phyloP scores from a whole-genome alignment of 2,329 filamentous ascomycete genomes.

The Apiospora saccharicola region DNA sequence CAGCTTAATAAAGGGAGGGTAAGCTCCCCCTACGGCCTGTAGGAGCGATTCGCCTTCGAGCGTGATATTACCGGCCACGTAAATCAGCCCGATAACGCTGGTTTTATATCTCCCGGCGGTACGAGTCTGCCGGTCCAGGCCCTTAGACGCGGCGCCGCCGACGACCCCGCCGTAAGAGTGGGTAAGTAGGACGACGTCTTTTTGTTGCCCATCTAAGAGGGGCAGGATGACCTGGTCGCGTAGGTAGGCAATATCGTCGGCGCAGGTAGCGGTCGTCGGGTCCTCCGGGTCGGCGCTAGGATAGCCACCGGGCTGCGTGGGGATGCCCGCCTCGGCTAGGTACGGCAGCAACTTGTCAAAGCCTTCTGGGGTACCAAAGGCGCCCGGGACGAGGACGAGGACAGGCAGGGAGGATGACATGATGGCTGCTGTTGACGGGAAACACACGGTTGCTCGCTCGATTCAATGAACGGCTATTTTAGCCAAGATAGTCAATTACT shows the following conservation, averaged over 20 bases:
- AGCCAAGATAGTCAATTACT: not conserved
- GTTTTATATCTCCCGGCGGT: constrained; percentile 24
- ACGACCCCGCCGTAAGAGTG: constrained; percentile 40
- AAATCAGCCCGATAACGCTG: constrained; percentile 33
- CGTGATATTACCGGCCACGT: constrained; percentile 33
- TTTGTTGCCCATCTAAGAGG: constrained; percentile 31
- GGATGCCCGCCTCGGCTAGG: constrained; percentile 30
- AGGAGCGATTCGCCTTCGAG: constrained; percentile 31
- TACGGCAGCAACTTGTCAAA: constrained; percentile 31
- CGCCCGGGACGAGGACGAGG: constrained; percentile 34
- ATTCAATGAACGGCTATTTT: not conserved
- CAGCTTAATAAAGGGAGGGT: constrained; percentile 36
- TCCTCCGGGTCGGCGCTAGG: constrained; percentile 34
- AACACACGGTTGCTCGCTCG: too few relatives aligned
- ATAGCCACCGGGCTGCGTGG: constrained; percentile 34
- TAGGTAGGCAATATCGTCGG: constrained; percentile 29
- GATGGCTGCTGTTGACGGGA: not conserved
- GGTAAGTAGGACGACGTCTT: constrained; percentile 34
- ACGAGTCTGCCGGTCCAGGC: constrained; percentile 34
- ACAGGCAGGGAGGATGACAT: constrained; percentile 28
- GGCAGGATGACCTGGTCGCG: constrained; percentile 31
- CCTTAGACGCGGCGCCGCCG: constrained; percentile 35
- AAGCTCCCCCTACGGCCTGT: constrained; percentile 30
- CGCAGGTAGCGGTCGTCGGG: constrained; percentile 29
- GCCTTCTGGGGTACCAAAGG: constrained; percentile 33